phyloP scores from a whole-genome alignment of 225 moss, liverwort and hornwort genomes.

The Bryoerythrophyllum caledonicum region DNA sequence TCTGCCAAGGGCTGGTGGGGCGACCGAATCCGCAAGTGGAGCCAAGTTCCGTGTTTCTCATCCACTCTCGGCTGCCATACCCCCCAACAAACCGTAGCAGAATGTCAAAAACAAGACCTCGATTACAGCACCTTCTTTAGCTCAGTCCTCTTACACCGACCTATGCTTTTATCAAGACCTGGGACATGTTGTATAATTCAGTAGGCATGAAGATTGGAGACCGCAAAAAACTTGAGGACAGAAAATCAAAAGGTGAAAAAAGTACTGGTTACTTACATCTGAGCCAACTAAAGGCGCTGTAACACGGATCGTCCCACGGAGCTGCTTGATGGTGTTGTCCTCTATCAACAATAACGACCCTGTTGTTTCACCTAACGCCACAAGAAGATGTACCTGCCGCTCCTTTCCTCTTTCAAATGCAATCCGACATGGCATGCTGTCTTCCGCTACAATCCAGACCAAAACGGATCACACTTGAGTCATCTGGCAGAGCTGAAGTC shows the following conservation, averaged over 20 bases:
- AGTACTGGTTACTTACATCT: slow-evolving; percentile 46
- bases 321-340: slow-evolving; percentile 48
- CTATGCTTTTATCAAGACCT: not conserved
- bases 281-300: slow-evolving; percentile 94
- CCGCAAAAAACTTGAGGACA: not conserved
- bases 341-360: slow-evolving; percentile 85
- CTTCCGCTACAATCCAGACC: slow-evolving; percentile 50
- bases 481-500: slow-evolving; percentile 12
- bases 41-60: slow-evolving; percentile 92
- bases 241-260: not conserved
- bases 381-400: slow-evolving; percentile 71
- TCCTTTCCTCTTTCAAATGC: slow-evolving; percentile 99
- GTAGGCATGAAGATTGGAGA: not conserved
- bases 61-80: slow-evolving; percentile 87
- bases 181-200: no score
- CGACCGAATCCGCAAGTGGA: slow-evolving; percentile 93
- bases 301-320: slow-evolving; percentile 80
- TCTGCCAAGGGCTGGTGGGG: slow-evolving; percentile 95
- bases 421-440: slow-evolving; percentile 82
- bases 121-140: not conserved
- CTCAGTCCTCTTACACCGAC: not conserved
- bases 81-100: slow-evolving; percentile 26
- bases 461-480: not conserved
- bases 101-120: slow-evolving; percentile 22
- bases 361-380: slow-evolving; percentile 63